Base-by-base conservation (phyloP, 495 filamentous ascomycete species). In the Neurospora cerealis region DNA sequence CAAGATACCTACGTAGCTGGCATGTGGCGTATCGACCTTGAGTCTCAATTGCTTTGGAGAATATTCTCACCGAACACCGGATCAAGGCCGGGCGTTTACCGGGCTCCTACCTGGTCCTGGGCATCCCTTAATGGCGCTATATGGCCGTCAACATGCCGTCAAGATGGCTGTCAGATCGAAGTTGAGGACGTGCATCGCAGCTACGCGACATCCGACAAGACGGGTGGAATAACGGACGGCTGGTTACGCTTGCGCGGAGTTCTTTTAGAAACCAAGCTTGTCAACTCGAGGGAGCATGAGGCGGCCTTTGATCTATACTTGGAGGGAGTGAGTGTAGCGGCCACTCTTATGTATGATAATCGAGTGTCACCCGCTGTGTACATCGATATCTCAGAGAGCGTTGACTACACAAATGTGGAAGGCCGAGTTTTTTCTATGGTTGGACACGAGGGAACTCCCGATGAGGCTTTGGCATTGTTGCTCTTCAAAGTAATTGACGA, bases 91-190 rank as follows among this genome's bases (percentile, higher is more conserved):
- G 54, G 7, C 3, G 28, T 34, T 0, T 62, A 62, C 28, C 28
- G 28, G 2, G 24, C 54, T 62, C 54, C 54, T 62, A 2, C 54
- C 54, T 62, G 54, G 54, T 62, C 28, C 28, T 62, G 54, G 54
- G 28, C 15, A 19, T 62, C 24, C 1, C 6, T 62, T 62, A 28
- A 62, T 34, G 54, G 13, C 3, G 0, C 0, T 7, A 1, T 62
- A 2, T 4, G 0, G 1, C 13, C 28, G 24, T 17, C 54, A 19
- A 0, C 0, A 0, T 62, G 1, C 0, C 6, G 28, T 62, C 28
- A 62, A 62, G 54, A 34, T 62, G 54, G 54, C 28, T 62, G 54
- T 34, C 15, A 1, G 13, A 34, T 62, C 24, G 28, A 62, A 62
- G 24, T 34, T 19, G 54, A 62, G 15, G 54, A 19, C 9, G 15